Conservation (phyloP, 305 asterid genomes). For the Fraxinus sp. region DNA sequence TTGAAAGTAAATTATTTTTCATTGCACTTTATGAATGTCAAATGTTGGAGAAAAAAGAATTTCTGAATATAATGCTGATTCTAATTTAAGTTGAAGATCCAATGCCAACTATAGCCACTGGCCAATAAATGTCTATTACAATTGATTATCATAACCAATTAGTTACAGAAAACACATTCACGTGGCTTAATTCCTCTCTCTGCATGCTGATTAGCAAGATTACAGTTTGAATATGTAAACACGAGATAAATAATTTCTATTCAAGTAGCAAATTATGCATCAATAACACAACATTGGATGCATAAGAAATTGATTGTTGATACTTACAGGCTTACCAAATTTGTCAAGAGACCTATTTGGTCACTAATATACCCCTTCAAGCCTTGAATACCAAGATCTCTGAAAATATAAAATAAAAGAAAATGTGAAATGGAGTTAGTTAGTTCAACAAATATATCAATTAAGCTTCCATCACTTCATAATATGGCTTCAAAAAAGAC, state of each 20-base stretch:
- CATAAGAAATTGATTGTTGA: conserved; percentile 25
- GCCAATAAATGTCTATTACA: not conserved
- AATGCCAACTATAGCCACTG: not conserved
- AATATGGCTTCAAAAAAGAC: not conserved
- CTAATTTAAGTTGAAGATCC: not conserved
- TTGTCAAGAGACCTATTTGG: conserved; percentile 65
- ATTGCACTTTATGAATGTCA: not conserved
- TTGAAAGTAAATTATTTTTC: not conserved
- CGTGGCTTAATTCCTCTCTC: conserved; percentile 5
- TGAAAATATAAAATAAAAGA: conserved; percentile 23
- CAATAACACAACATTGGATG: conserved; percentile 1
- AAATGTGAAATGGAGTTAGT: not conserved
- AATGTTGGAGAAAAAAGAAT: not conserved
- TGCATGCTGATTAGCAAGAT: conserved; percentile 7
- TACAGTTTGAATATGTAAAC: not conserved
- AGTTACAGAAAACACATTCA: not conserved
- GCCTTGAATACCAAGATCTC: conserved; percentile 94
- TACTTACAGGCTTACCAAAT: conserved; percentile 97
- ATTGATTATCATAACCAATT: not conserved
- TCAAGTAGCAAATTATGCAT: conserved; percentile 12
- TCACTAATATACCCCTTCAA: conserved; percentile 84
- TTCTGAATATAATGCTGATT: not conserved
- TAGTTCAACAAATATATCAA: not conserved
- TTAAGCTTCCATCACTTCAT: not conserved
- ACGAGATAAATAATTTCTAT: not conserved